Percentiles rank a stretch among this genome's conserved stretches.
These are phyloP conservation scores for Botrytis squamosa DNA, from an alignment of 2,329 filamentous ascomycete species.

Conservation along the genomic window DNA sequence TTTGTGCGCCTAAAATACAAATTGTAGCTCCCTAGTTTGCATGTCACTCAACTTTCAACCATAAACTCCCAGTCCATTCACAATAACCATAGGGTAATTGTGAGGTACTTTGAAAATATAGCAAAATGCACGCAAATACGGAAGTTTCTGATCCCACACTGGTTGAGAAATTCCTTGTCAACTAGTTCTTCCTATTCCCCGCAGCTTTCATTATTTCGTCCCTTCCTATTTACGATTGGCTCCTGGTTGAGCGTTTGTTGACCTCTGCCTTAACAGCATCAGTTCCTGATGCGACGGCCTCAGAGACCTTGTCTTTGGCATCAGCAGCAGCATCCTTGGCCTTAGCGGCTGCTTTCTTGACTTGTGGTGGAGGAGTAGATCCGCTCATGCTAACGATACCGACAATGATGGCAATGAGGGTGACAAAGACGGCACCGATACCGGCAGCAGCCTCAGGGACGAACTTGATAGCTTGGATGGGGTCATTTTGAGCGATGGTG, in stretches of 20 bases:
- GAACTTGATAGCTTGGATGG: slow-evolving; percentile 78
- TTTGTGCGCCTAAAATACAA: slow-evolving; percentile 25
- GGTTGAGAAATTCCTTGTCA: not conserved
- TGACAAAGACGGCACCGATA: slow-evolving; percentile 67
- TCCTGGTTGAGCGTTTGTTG: slow-evolving; percentile 38
- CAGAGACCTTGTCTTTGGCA: slow-evolving; percentile 69
- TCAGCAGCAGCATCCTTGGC: slow-evolving; percentile 71
- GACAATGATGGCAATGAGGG: slow-evolving; percentile 68
- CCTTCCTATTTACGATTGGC: slow-evolving; percentile 46
- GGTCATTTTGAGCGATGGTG: slow-evolving; percentile 75
- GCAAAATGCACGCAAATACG: slow-evolving; percentile 14
- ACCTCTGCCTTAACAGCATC: slow-evolving; percentile 67
- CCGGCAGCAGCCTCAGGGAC: slow-evolving; percentile 89
- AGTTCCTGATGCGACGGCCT: slow-evolving; percentile 59
- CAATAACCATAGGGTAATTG: not conserved
- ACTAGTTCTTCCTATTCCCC: not conserved
- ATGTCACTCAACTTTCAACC: slow-evolving; percentile 8
- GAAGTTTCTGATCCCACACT: not conserved
- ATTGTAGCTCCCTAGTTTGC: not conserved
- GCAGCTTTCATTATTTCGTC: slow-evolving; percentile 35
- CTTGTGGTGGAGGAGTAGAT: slow-evolving; percentile 65
- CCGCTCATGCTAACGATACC: slow-evolving; percentile 63
- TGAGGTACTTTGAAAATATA: not conserved
- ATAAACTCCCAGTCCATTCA: not conserved
- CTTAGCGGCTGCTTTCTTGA: slow-evolving; percentile 67